phyloP scores from a whole-genome alignment of 1,139 yeast species.

The Scheffersomyces lignicola region DNA sequence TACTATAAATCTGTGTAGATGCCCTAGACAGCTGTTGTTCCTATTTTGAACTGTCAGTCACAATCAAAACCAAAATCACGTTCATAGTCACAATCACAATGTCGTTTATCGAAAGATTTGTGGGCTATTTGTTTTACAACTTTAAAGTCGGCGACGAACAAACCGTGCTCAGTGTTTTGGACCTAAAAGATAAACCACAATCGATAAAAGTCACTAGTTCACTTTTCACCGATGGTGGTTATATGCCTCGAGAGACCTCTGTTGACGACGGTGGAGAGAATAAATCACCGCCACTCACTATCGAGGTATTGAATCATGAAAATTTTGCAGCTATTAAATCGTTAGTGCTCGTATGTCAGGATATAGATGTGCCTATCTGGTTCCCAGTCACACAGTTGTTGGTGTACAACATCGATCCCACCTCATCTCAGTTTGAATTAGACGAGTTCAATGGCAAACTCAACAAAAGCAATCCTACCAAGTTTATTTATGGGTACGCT shows the following conservation, averaged over 20 bases:
- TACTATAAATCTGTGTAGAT: too few relatives aligned
- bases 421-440: conserved; percentile 3
- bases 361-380: conserved; percentile 9
- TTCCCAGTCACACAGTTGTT: conserved; percentile 9
- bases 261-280: conserved; percentile 8
- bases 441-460: conserved; percentile 6
- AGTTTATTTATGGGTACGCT: too few relatives aligned
- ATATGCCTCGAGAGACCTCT: conserved; percentile 8
- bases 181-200: conserved; percentile 2
- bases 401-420: conserved; percentile 8
- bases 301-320: conserved; percentile 2
- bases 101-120: conserved; percentile 2
- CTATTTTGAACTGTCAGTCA: too few relatives aligned
- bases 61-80: too few relatives aligned
- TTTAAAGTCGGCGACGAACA: conserved; percentile 8
- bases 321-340: conserved; percentile 6
- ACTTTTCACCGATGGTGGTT: conserved; percentile 8
- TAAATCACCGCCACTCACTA: conserved; percentile 9
- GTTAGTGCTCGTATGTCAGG: conserved; percentile 9
- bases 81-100: background rate
- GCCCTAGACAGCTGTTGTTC: too few relatives aligned
- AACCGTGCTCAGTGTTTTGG: conserved; percentile 4
- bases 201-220: conserved; percentile 6
- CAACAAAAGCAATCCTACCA: too few relatives aligned
- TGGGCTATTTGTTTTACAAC: conserved; percentile 7